These are phyloP conservation scores for Cladosporium sp. DNA, from an alignment of 2,329 filamentous ascomycete species.

Conservation along the genomic window DNA sequence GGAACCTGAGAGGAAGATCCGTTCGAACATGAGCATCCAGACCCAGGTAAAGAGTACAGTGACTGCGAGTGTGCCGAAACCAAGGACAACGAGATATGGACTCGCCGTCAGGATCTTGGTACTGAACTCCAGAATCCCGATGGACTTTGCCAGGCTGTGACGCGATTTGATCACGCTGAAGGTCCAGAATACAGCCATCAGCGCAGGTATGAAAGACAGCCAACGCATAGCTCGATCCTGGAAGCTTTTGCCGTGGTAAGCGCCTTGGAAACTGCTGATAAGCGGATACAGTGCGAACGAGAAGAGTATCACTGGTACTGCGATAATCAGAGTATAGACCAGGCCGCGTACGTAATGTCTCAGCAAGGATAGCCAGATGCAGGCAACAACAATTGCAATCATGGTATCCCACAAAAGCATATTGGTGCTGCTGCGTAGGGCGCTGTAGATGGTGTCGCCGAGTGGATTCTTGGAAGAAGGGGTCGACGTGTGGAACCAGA, in stretches of 20 bases:
- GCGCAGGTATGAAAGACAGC: constrained; percentile 73
- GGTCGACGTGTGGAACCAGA: constrained; percentile 82
- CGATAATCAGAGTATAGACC: constrained; percentile 76
- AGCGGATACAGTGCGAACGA: constrained; percentile 92
- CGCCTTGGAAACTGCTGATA: constrained; percentile 81
- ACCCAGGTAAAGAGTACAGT: constrained; percentile 91
- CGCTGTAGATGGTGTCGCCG: constrained; percentile 93
- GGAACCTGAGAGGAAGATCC: constrained; percentile 91
- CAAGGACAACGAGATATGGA: constrained; percentile 78
- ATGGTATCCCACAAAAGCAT: constrained; percentile 89
- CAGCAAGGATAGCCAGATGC: constrained; percentile 86
- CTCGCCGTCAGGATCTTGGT: constrained; percentile 85
- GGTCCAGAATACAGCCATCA: constrained; percentile 74
- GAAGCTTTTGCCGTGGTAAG: constrained; percentile 70
- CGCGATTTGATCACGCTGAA: constrained; percentile 81
- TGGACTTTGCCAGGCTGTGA: constrained; percentile 75
- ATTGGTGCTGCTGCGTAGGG: constrained; percentile 80
- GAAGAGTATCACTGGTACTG: constrained; percentile 81
- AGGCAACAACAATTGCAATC: constrained; percentile 81
- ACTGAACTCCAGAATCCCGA: constrained; percentile 88
- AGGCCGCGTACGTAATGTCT: constrained; percentile 85
- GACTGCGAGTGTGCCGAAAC: constrained; percentile 71
- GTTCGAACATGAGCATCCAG: constrained; percentile 95
- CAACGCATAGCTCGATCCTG: constrained; percentile 91
- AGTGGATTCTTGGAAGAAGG: constrained; percentile 68